These are phyloP conservation scores for Cordyceps militaris DNA, from an alignment of 2,329 filamentous ascomycete genomes.

Conservation along the genomic window DNA sequence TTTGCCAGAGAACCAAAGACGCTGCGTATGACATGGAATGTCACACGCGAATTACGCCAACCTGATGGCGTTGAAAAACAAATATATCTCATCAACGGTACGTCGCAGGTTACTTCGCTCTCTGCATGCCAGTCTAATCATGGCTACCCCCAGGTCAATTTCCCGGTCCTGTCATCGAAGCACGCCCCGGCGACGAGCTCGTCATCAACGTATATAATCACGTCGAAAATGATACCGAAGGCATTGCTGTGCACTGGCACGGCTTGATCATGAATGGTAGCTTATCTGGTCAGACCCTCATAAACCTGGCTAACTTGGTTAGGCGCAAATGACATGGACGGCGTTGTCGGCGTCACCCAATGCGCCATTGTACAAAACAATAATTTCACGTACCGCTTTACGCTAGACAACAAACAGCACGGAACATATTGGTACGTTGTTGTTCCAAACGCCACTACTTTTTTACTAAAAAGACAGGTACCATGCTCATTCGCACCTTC, in stretches of 20 bases:
- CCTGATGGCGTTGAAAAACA: conserved; percentile 45
- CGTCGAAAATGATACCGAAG: conserved; percentile 24
- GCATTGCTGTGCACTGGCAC: conserved; percentile 60
- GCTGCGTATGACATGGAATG: conserved; percentile 30
- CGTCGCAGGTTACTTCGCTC: neutral
- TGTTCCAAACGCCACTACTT: no score
- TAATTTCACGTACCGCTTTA: conserved; percentile 41
- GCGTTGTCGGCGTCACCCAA: conserved; percentile 43
- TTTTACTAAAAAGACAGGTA: conserved; percentile 36
- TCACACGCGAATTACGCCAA: conserved; percentile 30
- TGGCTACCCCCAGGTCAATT: conserved; percentile 30
- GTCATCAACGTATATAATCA: conserved; percentile 34
- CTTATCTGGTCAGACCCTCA: neutral
- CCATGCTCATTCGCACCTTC: conserved; percentile 15
- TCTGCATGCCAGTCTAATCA: neutral
- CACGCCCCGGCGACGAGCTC: conserved; percentile 36
- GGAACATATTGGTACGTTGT: conserved; percentile 12
- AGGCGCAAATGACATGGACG: conserved; percentile 53
- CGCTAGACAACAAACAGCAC: conserved; percentile 5
- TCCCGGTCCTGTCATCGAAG: conserved; percentile 38
- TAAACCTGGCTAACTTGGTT: neutral
- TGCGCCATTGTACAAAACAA: conserved; percentile 45
- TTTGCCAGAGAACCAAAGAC: conserved; percentile 27
- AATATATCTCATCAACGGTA: conserved; percentile 44
- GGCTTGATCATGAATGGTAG: conserved; percentile 55